Evolutionary conservation across 2,329 filamentous ascomycete genomes (phyloP), one percentile per base, ranked within the genome.

Genomic region (Exserohilum rostratum): DNA sequence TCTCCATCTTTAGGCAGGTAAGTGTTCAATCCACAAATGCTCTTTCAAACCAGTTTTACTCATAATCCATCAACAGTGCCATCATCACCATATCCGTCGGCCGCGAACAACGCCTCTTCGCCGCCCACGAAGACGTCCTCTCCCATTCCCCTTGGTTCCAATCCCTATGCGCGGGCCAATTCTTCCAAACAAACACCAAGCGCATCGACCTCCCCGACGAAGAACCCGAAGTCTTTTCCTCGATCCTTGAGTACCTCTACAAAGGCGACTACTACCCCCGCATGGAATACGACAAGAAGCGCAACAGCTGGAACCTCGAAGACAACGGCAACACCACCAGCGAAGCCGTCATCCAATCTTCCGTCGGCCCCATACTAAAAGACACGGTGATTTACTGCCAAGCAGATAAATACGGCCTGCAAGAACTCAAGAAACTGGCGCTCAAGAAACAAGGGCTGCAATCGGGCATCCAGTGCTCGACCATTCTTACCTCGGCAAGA

Each of bases 251-350:
- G 73, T 96, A 89, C 66, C 86, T 97, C 52, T 96, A 96, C 83
- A 96, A 96, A 78, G 92, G 92, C 61, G 93, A 96, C 76, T 96
- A 96, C 79, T 93, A 88, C 66, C 92, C 93, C 3, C 88, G 89
- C 15, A 82, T 96, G 20, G 78, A 91, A 52, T 91, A 91, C 77
- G 91, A 93, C 78, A 91, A 92, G 80, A 87, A 88, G 60, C 85
- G 85, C 50, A 87, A 91, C 74, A 87, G 85, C 47, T 96, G 90
- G 88, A 88, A 90, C 71, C 80, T 96, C n/a, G 91, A 96, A 75
- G 84, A 86, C 45, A 74, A 77, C 1, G 80, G 72, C 43, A 80
- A 72, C 52, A 67, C 66, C 50, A 60, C 64, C 29, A 66, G 54
- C 6, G 79, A 81, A 54, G 72, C 81, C 60, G 76, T 78, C 20